phyloP scores from a whole-genome alignment of 805 yeast species.

The Helenozyma rhizophorensis region DNA sequence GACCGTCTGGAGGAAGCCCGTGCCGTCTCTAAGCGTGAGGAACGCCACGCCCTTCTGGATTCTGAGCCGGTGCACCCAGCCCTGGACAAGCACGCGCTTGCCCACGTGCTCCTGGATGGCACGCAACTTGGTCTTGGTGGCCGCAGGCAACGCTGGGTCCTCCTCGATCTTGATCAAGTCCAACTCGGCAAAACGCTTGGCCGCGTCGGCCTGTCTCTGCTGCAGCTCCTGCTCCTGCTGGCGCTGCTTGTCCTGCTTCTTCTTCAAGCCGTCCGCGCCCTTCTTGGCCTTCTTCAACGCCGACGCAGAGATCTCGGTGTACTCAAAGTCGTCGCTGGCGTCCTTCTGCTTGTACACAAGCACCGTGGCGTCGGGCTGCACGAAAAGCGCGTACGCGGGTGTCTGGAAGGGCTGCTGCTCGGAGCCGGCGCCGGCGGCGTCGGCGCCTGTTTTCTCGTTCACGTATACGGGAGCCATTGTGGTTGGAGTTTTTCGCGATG shows the following conservation, averaged over 20 bases:
- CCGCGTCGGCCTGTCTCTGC: slow-evolving; percentile 53
- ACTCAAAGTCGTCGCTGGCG: slow-evolving; percentile 49
- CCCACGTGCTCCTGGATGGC: slow-evolving; percentile 53
- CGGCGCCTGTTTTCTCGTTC: slow-evolving; percentile 69
- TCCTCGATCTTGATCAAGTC: slow-evolving; percentile 65
- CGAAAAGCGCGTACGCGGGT: slow-evolving; percentile 74
- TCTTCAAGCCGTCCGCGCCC: slow-evolving; percentile 88
- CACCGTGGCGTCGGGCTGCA: slow-evolving; percentile 50
- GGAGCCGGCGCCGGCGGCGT: slow-evolving; percentile 60
- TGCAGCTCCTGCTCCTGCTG: slow-evolving; percentile 59
- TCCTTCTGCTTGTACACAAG: slow-evolving; percentile 59
- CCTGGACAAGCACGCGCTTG: slow-evolving; percentile 71
- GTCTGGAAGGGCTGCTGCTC: slow-evolving; percentile 70
- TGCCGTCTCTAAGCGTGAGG: slow-evolving; percentile 90
- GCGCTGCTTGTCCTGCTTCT: slow-evolving; percentile 68
- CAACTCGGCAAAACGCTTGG: slow-evolving; percentile 73
- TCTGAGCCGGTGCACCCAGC: slow-evolving; percentile 97
- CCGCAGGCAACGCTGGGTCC: slow-evolving; percentile 68
- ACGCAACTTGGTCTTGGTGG: slow-evolving; percentile 63
- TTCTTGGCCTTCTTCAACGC: slow-evolving; percentile 95
- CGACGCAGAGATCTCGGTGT: slow-evolving; percentile 76
- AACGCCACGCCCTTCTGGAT: slow-evolving; percentile 89
- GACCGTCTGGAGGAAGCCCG: slow-evolving; percentile 85
- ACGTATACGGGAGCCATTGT: slow-evolving; percentile 53
- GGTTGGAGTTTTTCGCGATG: slow-evolving; percentile 1